Base-by-base conservation (phyloP, 257 asterid genomes). In the Nicotiana undulata region DNA sequence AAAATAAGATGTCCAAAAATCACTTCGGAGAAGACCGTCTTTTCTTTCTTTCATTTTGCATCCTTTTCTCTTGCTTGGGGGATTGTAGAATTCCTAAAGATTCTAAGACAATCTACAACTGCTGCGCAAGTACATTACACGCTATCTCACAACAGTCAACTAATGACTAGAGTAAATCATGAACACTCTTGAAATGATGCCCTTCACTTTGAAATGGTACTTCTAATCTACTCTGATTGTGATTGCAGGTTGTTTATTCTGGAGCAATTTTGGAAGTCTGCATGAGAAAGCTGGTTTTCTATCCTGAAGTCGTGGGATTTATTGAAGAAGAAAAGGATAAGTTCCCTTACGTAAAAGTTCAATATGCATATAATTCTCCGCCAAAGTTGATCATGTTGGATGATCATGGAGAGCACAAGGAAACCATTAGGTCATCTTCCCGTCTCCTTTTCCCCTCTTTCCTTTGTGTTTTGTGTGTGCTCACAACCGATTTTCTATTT, bases 251-350 rank as follows among this genome's bases (percentile, higher is more conserved):
- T 80, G 72, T 88, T 37, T 95, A 95, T 84, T 87, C 97, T 76
- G 97, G 98, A 40, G 97, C 95, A 28, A 86, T 89, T 75, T 79
- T 95, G 79, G 97, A 93, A 91, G 99, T 92, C 76, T 95, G 99
- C 93, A 95, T 93, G 99, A 91, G 99, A 89, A 95, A 93, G 82
- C 88, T 95, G 82, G 99, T 93, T 46, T 95, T 95, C 82, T 95
- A 93, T 88, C 97, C 99, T 8, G 98, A 95, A 85, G 65, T 93
- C 53, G 98, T 91, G 55, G 95, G 93, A 18, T 95, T 95, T 81
- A 93, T 95, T 17, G 99, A 95, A 90, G 98, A 93, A 83, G 99
- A 93, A 85, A 93, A 91, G 85, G 97, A 93, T 70, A 89, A 88
- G 59, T 95, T 95, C 84, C 97, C 98, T 28, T 77, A 84, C 1